Percentiles rank a stretch among this genome's conserved stretches.
Conservation (phyloP, 1,284 basidiomycete species). For the Cryptococcus floricola region DNA sequence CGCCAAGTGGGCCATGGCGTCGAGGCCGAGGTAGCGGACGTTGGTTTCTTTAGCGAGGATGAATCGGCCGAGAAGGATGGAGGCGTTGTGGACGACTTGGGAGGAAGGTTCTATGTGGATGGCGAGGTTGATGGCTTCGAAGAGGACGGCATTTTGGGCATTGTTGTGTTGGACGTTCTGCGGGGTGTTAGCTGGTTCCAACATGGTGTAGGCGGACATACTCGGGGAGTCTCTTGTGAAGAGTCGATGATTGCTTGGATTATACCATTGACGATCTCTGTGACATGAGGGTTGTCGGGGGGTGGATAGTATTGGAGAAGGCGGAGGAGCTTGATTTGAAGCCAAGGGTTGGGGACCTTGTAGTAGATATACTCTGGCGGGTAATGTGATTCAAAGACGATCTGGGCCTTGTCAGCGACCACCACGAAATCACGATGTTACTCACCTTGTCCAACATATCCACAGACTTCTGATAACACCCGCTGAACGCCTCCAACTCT, state of each 20-base stretch:
- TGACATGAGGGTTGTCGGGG: constrained; percentile 78
- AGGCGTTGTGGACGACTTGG: constrained; percentile 81
- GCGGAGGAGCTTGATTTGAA: constrained; percentile 92
- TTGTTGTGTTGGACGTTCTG: constrained; percentile 98
- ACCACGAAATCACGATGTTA: constrained; percentile 2
- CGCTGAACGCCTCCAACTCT: constrained; percentile 78
- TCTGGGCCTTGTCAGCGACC: constrained; percentile 51
- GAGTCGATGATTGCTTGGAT: constrained; percentile 88
- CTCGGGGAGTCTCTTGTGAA: constrained; percentile 78
- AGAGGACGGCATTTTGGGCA: constrained; percentile 95
- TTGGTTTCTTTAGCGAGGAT: constrained; percentile 98
- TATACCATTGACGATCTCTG: constrained; percentile 73
- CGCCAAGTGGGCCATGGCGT: constrained; percentile 97
- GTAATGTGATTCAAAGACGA: constrained; percentile 87
- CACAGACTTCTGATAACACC: constrained; percentile 92
- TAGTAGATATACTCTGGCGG: constrained; percentile 90
- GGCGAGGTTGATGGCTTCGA: constrained; percentile 94
- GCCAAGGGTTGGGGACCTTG: constrained; percentile 89
- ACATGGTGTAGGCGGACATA: constrained; percentile 7
- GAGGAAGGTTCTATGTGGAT: constrained; percentile 95
- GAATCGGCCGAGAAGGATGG: constrained; percentile 86
- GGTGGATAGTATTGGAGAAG: constrained; percentile 94
- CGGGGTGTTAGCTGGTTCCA: constrained; percentile 7
- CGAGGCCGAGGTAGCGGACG: constrained; percentile 93
- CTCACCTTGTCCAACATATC: constrained; percentile 78